phyloP scores from a whole-genome alignment of 306 rosid species.

The Leucaena leucocephala region DNA sequence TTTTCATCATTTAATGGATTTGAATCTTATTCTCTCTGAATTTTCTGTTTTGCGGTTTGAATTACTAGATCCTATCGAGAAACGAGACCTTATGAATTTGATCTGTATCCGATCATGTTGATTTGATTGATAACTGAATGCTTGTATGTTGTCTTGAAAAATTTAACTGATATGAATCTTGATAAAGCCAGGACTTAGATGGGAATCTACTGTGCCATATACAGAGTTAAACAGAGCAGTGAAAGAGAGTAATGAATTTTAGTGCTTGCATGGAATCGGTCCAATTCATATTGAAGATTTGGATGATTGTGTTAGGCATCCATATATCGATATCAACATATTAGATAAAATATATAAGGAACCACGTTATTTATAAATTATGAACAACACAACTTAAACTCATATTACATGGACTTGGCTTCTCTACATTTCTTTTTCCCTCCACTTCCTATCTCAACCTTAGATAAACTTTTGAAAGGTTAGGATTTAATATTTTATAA shows the following conservation, averaged over 20 bases:
- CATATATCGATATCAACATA: not conserved
- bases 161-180: conserved; percentile 24
- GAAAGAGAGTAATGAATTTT: not conserved
- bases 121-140: conserved; percentile 18
- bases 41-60: not conserved
- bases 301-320: not conserved
- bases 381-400: not conserved
- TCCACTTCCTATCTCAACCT: no score
- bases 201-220: not conserved
- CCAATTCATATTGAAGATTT: not conserved
- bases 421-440: no score
- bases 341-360: not conserved
- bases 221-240: not conserved
- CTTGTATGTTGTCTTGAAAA: conserved; percentile 8
- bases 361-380: not conserved
- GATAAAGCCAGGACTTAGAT: conserved; percentile 30
- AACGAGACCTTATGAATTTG: conserved; percentile 27
- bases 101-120: conserved; percentile 40
- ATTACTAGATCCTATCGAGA: conserved; percentile 27
- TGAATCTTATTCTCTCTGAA: not conserved
- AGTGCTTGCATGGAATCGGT: not conserved
- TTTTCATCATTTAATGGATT: not conserved
- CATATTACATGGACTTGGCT: no score
- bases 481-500: no score
- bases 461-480: no score